Conservation (phyloP, 345 rosid species). For the Eucalyptus sp. region DNA sequence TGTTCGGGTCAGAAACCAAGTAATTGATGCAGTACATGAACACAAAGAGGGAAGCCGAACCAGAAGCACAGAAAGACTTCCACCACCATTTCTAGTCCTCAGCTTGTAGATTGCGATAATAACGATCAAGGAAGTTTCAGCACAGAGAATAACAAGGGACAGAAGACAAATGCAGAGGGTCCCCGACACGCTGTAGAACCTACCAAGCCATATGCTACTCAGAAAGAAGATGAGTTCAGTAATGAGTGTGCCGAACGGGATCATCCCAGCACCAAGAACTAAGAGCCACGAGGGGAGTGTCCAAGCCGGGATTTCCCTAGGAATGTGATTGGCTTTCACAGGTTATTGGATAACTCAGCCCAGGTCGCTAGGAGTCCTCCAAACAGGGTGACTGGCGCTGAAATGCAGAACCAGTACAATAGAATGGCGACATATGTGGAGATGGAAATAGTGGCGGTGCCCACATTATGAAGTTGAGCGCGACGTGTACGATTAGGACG, state of each 20-base stretch:
- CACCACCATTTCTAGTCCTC: conserved; percentile 8
- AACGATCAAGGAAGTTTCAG: background rate
- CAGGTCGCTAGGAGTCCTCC: background rate
- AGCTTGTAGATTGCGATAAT: background rate
- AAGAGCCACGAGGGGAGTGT: background rate
- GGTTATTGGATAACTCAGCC: background rate
- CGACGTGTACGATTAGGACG: background rate
- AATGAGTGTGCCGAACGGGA: background rate
- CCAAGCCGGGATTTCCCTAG: background rate
- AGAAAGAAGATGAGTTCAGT: conserved; percentile 1
- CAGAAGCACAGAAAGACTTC: background rate
- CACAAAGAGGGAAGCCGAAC: background rate
- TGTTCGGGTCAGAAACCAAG: background rate
- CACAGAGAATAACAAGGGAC: background rate
- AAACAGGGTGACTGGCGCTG: background rate
- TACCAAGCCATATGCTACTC: background rate
- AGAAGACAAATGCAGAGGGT: background rate
- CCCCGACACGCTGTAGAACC: background rate
- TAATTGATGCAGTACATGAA: background rate
- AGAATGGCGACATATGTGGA: background rate
- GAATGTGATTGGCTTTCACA: background rate
- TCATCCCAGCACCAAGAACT: background rate
- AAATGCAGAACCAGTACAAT: background rate
- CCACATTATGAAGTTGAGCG: background rate
- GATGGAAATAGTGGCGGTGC: background rate